A percentile compares a stretch with the other conserved stretches of the same genome.
These are phyloP conservation scores for Geotrichum reessii DNA, from an alignment of 1,139 yeast species.

Conservation along the genomic window DNA sequence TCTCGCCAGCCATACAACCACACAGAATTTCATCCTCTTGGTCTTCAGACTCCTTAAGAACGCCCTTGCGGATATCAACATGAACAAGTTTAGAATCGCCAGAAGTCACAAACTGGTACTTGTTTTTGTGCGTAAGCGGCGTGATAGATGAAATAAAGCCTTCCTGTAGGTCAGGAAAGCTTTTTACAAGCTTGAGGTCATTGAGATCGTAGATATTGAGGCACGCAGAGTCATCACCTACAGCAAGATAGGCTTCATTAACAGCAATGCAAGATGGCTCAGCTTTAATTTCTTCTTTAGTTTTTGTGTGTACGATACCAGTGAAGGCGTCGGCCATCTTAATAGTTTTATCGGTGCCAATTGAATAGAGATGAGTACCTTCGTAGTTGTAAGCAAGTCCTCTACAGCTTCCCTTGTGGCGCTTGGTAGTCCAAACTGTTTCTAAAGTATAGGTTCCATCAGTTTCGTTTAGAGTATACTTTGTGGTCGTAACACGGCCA, in stretches of 20 bases:
- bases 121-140: conserved; percentile 49
- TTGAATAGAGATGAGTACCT: conserved; percentile 50
- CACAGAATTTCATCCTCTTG: conserved; percentile 88
- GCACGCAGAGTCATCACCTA: conserved; percentile 79
- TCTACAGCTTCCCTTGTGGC: conserved; percentile 88
- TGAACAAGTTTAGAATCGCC: conserved; percentile 82
- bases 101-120: conserved; percentile 73
- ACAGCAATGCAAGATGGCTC: conserved; percentile 60
- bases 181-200: conserved; percentile 38
- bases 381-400: conserved; percentile 61
- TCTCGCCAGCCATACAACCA: conserved; percentile 56
- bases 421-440: conserved; percentile 70
- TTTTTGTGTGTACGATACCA: conserved; percentile 70
- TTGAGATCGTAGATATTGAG: conserved; percentile 58
- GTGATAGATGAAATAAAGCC: conserved; percentile 64
- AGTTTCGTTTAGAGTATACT: conserved; percentile 34
- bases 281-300: conserved; percentile 35
- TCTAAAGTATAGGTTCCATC: conserved; percentile 27
- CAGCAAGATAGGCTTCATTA: conserved; percentile 57
- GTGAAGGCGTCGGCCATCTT: conserved; percentile 68
- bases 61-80: conserved; percentile 70
- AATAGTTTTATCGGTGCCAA: conserved; percentile 74
- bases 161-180: conserved; percentile 53
- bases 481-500: conserved; percentile 54
- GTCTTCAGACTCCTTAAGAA: conserved; percentile 60